Evolutionary conservation across 257 asterid genomes (phyloP).

Genomic region (Linaria vulgaris): DNA sequence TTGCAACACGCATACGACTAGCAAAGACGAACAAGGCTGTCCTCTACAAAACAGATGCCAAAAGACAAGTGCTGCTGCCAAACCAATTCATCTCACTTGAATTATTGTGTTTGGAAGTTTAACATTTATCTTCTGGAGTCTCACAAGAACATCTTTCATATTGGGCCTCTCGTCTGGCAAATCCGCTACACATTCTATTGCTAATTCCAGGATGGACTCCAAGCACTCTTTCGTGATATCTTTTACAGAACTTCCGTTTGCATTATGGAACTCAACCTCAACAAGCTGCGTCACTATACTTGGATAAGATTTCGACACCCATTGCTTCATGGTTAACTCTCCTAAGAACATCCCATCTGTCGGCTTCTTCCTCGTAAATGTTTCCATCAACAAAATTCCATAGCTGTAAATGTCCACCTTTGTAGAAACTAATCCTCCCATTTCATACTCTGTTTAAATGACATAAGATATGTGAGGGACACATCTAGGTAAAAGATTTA

Average conservation of each 20-base stretch:
- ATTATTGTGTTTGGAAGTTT: no score
- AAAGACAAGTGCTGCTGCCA: no score
- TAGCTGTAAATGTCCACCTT: constrained; percentile 22
- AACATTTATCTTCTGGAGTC: neutral
- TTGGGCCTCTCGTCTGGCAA: neutral
- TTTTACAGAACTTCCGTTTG: neutral
- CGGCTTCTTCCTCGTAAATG: constrained; percentile 16
- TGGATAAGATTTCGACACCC: constrained; percentile 15
- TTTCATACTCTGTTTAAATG: constrained; percentile 20
- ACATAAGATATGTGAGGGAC: no score
- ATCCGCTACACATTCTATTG: neutral
- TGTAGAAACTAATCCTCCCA: constrained; percentile 21
- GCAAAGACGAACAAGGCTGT: no score
- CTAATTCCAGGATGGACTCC: neutral
- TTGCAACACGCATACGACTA: no score
- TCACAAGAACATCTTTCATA: neutral
- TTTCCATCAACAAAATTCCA: constrained; percentile 30
- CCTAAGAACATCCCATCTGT: constrained; percentile 20
- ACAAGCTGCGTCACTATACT: neutral
- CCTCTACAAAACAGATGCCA: no score
- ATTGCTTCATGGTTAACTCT: constrained; percentile 22
- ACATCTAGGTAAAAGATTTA: no score
- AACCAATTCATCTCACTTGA: no score
- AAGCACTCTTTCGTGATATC: neutral
- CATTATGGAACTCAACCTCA: neutral